phyloP scores from a whole-genome alignment of 176 grass and related monocot genomes.

The Pharus latifolius region DNA sequence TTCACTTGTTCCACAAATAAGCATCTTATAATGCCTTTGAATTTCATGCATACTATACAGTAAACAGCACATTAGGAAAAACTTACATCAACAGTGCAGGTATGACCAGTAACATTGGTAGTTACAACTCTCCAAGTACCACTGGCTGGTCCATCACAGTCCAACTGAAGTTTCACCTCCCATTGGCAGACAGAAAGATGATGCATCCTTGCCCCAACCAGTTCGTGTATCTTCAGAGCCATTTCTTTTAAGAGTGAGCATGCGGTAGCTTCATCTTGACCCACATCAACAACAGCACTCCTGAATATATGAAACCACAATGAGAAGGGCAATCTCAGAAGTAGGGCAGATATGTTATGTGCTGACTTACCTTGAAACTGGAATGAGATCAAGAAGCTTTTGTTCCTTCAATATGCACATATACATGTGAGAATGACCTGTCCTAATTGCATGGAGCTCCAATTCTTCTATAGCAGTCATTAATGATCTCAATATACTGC shows the following conservation, averaged over 20 bases:
- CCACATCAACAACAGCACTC: conserved; percentile 51
- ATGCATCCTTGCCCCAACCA: conserved; percentile 86
- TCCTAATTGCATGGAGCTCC: conserved; percentile 77
- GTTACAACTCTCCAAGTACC: conserved; percentile 88
- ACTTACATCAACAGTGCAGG: conserved; percentile 92
- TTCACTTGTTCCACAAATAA: background rate
- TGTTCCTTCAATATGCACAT: conserved; percentile 74
- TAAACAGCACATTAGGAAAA: background rate
- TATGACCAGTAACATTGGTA: conserved; percentile 88
- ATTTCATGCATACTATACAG: background rate
- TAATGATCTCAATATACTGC: conserved; percentile 72
- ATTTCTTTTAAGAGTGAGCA: conserved; percentile 76
- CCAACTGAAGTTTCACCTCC: conserved; percentile 85
- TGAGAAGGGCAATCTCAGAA: background rate
- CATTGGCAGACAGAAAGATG: conserved; percentile 94
- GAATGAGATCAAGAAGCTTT: conserved; percentile 66
- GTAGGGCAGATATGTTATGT: background rate
- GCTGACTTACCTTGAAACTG: conserved; percentile 61
- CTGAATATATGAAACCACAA: conserved; percentile 30
- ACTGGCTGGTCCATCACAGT: conserved; percentile 51
- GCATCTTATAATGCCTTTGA: background rate
- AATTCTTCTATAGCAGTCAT: conserved; percentile 85
- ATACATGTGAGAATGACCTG: conserved; percentile 92
- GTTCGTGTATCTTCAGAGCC: conserved; percentile 83
- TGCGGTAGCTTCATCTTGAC: conserved; percentile 59